A percentile compares a stretch with the other conserved stretches of the same genome.
Conservation (phyloP, 2,329 filamentous ascomycete species). For the Lachnellula willkommii region DNA sequence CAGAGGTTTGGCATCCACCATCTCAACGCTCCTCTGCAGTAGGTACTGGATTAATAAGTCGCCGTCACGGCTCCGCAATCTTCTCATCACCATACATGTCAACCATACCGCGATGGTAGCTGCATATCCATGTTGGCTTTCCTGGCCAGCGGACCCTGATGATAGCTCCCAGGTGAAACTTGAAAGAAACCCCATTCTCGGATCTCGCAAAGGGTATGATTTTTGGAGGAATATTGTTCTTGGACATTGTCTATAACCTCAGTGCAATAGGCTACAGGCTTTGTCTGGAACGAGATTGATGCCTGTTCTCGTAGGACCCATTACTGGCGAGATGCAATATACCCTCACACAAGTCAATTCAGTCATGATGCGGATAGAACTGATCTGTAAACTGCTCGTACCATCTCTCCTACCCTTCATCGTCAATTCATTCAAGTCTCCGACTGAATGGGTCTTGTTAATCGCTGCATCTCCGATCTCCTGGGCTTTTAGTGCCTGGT, state of each 20-base stretch:
- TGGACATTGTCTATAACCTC: conserved; percentile 37
- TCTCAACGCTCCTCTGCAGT: conserved; percentile 35
- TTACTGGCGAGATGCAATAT: conserved; percentile 29
- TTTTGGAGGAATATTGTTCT: conserved; percentile 32
- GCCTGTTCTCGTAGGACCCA: conserved; percentile 28
- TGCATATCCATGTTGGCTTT: conserved; percentile 30
- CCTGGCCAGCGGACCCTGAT: conserved; percentile 33
- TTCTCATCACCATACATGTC: conserved; percentile 34
- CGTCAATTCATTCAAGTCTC: conserved; percentile 40
- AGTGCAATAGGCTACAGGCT: conserved; percentile 37
- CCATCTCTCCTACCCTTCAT: conserved; percentile 41
- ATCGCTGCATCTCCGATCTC: conserved; percentile 40
- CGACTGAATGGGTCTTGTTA: conserved; percentile 36
- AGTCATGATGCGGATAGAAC: conserved; percentile 49
- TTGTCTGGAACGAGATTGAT: conserved; percentile 40
- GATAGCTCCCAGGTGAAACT: too few relatives aligned
- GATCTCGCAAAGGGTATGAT: conserved; percentile 6
- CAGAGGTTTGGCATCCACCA: conserved; percentile 26
- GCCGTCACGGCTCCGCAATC: conserved; percentile 32
- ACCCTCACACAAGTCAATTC: conserved; percentile 39
- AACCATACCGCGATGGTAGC: conserved; percentile 36
- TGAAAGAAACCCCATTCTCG: conserved; percentile 4
- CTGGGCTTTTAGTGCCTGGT: conserved; percentile 33
- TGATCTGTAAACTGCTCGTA: conserved; percentile 48
- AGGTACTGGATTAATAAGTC: conserved; percentile 37